Evolutionary conservation across 805 yeast genomes (phyloP).

Genomic region (Myxozyma lipomycoides): DNA sequence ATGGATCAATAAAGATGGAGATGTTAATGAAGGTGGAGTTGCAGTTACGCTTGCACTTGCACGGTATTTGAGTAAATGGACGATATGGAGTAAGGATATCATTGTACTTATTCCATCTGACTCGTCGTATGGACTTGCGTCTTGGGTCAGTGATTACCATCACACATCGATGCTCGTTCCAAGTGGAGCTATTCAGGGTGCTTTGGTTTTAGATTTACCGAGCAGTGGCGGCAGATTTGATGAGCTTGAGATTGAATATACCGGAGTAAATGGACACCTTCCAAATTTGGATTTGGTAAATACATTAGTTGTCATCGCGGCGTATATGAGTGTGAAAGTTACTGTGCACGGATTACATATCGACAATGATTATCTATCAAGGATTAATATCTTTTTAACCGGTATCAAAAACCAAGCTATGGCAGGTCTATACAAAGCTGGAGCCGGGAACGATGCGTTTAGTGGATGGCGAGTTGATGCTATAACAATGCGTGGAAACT

Average conservation of each 20-base stretch:
- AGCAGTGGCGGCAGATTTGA: conserved; percentile 63
- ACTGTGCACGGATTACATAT: conserved; percentile 52
- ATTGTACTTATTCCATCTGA: conserved; percentile 79
- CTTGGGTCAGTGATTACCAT: conserved; percentile 95
- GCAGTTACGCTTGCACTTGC: conserved; percentile 69
- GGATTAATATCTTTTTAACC: conserved; percentile 55
- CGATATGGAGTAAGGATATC: conserved; percentile 93
- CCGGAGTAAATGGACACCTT: conserved; percentile 90
- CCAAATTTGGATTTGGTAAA: conserved; percentile 91
- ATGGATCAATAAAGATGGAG: conserved; percentile 66
- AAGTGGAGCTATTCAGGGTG: conserved; percentile 92
- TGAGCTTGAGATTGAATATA: conserved; percentile 68
- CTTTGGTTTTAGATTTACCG: conserved; percentile 77
- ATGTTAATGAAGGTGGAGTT: conserved; percentile 73
- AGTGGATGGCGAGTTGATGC: conserved; percentile 97
- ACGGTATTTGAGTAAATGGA: conserved; percentile 76
- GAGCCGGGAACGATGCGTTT: conserved; percentile 82
- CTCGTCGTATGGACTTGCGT: conserved; percentile 60
- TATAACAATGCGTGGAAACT: conserved; percentile 65
- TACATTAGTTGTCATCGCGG: conserved; percentile 66
- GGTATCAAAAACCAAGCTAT: conserved; percentile 68
- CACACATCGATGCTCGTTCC: conserved; percentile 62
- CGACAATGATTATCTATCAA: conserved; percentile 40
- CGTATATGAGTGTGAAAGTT: conserved; percentile 70
- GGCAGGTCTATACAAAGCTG: conserved; percentile 57